Base-by-base conservation (phyloP, 2,329 filamentous ascomycete species). In the Stagonosporopsis rhizophila region DNA sequence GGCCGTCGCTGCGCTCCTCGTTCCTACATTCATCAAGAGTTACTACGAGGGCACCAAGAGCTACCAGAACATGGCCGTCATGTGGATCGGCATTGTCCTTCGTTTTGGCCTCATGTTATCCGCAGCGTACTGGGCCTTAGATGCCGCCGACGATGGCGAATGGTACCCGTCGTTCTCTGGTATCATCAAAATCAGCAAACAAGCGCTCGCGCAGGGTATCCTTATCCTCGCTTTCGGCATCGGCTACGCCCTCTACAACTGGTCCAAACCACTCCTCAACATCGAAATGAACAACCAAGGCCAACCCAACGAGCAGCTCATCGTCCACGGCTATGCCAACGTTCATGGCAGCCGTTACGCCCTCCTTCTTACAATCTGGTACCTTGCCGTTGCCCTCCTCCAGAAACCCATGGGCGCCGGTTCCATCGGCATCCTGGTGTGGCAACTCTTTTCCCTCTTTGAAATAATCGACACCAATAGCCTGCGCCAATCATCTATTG, bases 361-460 rank as follows among this genome's bases (percentile, higher is more conserved):
- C 64, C 81, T 98, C 30, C 83, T 98, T 6, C 85, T 92, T 2
- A 81, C 91, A 63, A 92, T 93, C 71, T 87, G 96, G 75, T 83
- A 91, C 23, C 83, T 91, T 8, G 89, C 87, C 0, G 86, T 92
- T 54, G 85, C 92, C 50, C 83, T 97, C 7, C 83, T 98, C 23
- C 90, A 94, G 61, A 98, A 98, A 75, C 95, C 95, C 15, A 96
- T 99, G 91, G 95, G 95, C 47, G 88, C 88, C 55, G 93, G 92
- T 45, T 87, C 92, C 0, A 84, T 98, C 46, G 90, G 86, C 7
- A 81, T 98, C 46, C 87, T 95, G 76, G 80, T 92, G 58, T 94
- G 93, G 87, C 94, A 97, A 77, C 87, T 96, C 39, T 86, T 99
- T 58, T 92, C 91, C 11, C 84, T 88, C 1, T 79, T 87, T 44